Percentiles rank a stretch among this genome's conserved stretches.
phyloP scores from a whole-genome alignment of 1,284 basidiomycete species.

The Tilletia setariae region DNA sequence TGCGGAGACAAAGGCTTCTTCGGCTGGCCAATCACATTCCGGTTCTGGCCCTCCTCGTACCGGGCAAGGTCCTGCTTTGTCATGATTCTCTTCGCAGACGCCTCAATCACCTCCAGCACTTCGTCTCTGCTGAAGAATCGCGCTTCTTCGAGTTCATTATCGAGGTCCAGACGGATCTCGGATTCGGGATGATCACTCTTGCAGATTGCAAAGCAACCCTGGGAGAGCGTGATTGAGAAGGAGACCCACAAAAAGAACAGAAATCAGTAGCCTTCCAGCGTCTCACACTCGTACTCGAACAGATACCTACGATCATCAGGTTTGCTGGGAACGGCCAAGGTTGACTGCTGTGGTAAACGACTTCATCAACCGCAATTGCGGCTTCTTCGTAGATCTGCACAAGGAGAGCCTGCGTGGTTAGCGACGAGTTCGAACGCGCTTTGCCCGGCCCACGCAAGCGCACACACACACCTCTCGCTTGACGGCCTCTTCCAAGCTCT shows the following conservation, averaged over 20 bases:
- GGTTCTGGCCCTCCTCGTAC: conserved; percentile 61
- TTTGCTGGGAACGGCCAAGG: conserved; percentile 75
- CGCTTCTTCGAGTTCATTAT: conserved; percentile 94
- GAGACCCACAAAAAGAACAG: not conserved
- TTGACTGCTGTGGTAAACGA: conserved; percentile 80
- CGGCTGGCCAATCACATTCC: conserved; percentile 47
- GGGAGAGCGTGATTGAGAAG: no score
- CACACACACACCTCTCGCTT: conserved; percentile 69
- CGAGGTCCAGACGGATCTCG: conserved; percentile 75
- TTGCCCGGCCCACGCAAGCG: not conserved
- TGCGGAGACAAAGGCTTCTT: conserved; percentile 22
- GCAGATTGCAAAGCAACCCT: conserved; percentile 15
- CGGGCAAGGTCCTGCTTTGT: conserved; percentile 61
- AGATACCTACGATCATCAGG: conserved; percentile 71
- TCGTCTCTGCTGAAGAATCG: conserved; percentile 79
- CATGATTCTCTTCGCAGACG: conserved; percentile 58
- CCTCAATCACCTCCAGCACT: conserved; percentile 65
- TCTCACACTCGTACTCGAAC: conserved; percentile 48
- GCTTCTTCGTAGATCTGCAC: conserved; percentile 73
- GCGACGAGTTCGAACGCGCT: not conserved
- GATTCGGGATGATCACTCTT: conserved; percentile 9
- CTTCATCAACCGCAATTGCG: conserved; percentile 77
- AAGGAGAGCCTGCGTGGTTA: not conserved
- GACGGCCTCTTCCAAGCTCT: conserved; percentile 86
- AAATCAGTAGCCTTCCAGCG: not conserved